These are phyloP conservation scores for Vanrija pseudolonga DNA, from an alignment of 1,284 basidiomycete species.

Conservation along the genomic window DNA sequence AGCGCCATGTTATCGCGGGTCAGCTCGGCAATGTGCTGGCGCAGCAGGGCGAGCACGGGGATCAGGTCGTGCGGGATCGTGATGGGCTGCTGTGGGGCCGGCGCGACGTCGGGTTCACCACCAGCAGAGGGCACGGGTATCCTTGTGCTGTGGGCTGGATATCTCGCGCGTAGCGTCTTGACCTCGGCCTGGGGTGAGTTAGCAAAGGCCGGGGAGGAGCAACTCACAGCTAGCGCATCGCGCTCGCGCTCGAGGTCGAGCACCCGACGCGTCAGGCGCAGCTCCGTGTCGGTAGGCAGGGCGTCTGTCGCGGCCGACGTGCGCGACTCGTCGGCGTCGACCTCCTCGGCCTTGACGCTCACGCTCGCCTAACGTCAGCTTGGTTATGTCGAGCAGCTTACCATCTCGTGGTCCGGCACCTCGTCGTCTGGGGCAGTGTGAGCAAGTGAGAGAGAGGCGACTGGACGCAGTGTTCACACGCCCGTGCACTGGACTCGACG, in stretches of 20 bases:
- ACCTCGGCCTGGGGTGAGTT: slow-evolving; percentile 19
- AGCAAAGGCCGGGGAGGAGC: neutral
- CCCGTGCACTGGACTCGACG: no score
- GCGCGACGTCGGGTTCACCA: neutral
- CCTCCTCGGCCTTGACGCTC: slow-evolving; percentile 5
- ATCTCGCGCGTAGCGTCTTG: slow-evolving; percentile 13
- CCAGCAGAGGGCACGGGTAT: slow-evolving; percentile 9
- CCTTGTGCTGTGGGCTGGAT: slow-evolving; percentile 13
- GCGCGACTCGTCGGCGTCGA: neutral
- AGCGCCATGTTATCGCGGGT: slow-evolving; percentile 43
- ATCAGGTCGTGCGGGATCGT: slow-evolving; percentile 30
- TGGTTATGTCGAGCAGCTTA: neutral
- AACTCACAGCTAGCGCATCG: slow-evolving; percentile 27
- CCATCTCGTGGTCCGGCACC: slow-evolving; percentile 17
- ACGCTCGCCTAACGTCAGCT: neutral
- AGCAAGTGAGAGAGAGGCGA: neutral
- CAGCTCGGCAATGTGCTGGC: slow-evolving; percentile 36
- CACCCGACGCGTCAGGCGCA: slow-evolving; percentile 27
- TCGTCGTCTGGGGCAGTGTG: slow-evolving; percentile 7
- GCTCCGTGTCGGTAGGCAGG: slow-evolving; percentile 29
- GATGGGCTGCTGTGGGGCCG: slow-evolving; percentile 7
- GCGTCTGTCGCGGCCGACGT: neutral
- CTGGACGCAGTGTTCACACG: no score
- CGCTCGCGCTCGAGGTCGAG: slow-evolving; percentile 35
- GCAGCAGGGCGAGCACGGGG: slow-evolving; percentile 30